Evolutionary conservation across 768 basidiomycete genomes (phyloP).

Genomic region (Leccinum sublutescens): DNA sequence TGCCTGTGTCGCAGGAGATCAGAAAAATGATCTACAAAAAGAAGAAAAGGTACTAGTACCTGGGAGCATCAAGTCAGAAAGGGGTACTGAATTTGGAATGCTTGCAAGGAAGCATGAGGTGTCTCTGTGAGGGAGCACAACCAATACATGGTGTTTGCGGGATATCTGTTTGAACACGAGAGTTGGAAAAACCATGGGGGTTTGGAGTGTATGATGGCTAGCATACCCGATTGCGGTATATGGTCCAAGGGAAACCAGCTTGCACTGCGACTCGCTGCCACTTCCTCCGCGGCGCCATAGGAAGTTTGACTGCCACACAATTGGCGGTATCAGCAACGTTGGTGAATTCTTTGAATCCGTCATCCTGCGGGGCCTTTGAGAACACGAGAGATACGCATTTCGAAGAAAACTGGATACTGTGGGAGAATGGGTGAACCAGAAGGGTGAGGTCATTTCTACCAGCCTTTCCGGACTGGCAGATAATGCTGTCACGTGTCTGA

Average conservation of each 20-base stretch:
- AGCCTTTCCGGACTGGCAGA: slow-evolving; percentile 15
- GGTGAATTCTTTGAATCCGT: slow-evolving; percentile 22
- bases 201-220: background rate
- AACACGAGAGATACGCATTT: slow-evolving; percentile 17
- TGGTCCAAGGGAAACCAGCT: slow-evolving; percentile 52
- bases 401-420: slow-evolving; percentile 22
- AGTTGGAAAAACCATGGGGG: slow-evolving; percentile 7
- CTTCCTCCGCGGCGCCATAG: slow-evolving; percentile 31
- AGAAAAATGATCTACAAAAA: slow-evolving; percentile 19
- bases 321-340: slow-evolving; percentile 2
- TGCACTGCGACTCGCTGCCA: slow-evolving; percentile 47
- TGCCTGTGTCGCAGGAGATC: slow-evolving; percentile 5
- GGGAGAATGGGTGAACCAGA: slow-evolving; percentile 24
- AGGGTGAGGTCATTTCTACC: slow-evolving; percentile 7
- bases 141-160: slow-evolving; percentile 43
- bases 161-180: slow-evolving; percentile 38
- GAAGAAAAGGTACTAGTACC: slow-evolving; percentile 47
- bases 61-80: slow-evolving; percentile 78
- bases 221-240: slow-evolving; percentile 56
- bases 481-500: slow-evolving; percentile 32
- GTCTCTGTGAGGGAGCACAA: slow-evolving; percentile 60
- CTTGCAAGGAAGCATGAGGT: slow-evolving; percentile 55
- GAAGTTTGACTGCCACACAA: slow-evolving; percentile 20
- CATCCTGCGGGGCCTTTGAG: slow-evolving; percentile 13
- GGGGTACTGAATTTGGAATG: slow-evolving; percentile 62